Base-by-base conservation (phyloP, 2,329 filamentous ascomycete genomes). In the Alternaria viburni region DNA sequence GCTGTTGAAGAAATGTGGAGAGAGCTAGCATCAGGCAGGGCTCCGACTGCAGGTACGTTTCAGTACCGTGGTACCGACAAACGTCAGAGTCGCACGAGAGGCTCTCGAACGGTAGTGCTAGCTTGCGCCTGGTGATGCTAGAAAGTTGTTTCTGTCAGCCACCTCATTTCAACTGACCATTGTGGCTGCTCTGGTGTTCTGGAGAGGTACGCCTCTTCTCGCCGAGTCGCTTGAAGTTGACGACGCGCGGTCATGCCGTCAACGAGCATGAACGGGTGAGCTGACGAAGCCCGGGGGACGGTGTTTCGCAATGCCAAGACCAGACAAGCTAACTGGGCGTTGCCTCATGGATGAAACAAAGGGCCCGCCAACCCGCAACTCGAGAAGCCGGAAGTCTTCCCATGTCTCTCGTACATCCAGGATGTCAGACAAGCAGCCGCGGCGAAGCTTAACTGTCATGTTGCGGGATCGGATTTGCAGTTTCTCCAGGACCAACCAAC, bases 1-100 rank as follows among this genome's bases (percentile, higher is more conserved):
- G 68, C 61, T 66, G 73, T 69, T 68, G 69, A 73, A 61, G 67
- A 74, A 70, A 58, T 71, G 74, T 77, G 74, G 76, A 69, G 75
- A 69, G 43, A 49, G 56, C 63, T 67, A 64, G 65, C 63, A 47
- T 62, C 57, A 69, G 61, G 69, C 62, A 66, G 68, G 60, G 49
- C 50, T 62, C 61, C 41, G 57, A 60, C 58, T 59, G 47, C 64
- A 59, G 47, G 43, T 58, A 54, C 61, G 72, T 74, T 73, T 73
- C 70, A 75, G 64, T 66, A 58, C 61, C 56, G 59, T 59, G 55
- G 64, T 61, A 62, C 23, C 46, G 43, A 12, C 36, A 44, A 41
- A 56, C 26, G 58, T 45, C 47, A 46, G 21, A 56, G 49, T 51
- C 36, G 46, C 61, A 50, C n/a, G 28, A 54, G 30, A 15, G 46